Percentiles rank a stretch among this genome's conserved stretches.
Evolutionary conservation across 176 grass and related monocot genomes (phyloP).

Genomic region (Oryza longistaminata): DNA sequence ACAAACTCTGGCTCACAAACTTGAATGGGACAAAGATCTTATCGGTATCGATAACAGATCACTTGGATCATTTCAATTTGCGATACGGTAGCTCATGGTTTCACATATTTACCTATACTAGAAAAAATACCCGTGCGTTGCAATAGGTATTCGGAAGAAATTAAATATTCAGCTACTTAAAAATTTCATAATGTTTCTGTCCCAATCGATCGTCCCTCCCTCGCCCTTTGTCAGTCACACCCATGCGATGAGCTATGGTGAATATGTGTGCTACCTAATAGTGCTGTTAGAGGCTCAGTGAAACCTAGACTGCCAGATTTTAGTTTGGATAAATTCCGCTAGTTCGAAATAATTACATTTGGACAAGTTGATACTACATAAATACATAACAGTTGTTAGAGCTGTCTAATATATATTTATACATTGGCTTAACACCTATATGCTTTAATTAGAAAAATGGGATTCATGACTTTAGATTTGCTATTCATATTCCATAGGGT

Average conservation of each 20-base stretch:
- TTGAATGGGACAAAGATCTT: too few relatives aligned
- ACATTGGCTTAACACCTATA: not conserved
- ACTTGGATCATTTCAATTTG: not conserved
- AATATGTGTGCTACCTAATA: not conserved
- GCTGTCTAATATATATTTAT: not conserved
- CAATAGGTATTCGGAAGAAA: too few relatives aligned
- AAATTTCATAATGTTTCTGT: too few relatives aligned
- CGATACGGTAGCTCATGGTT: not conserved
- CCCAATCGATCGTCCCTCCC: too few relatives aligned
- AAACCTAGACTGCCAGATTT: not conserved
- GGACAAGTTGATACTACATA: not conserved
- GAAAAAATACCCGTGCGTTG: too few relatives aligned
- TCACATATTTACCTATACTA: not conserved
- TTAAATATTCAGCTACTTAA: too few relatives aligned
- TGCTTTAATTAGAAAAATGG: not conserved
- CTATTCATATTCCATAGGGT: not conserved
- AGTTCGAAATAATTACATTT: not conserved
- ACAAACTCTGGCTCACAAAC: not conserved
- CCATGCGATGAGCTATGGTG: not conserved
- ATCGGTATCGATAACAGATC: too few relatives aligned
- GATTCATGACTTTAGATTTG: not conserved
- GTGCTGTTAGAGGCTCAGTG: not conserved
- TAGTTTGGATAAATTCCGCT: not conserved
- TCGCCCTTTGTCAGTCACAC: too few relatives aligned
- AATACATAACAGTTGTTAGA: constrained; percentile 1